A percentile compares a stretch with the other conserved stretches of the same genome.
Conservation (phyloP, 2,329 filamentous ascomycete genomes). For the Apiospora saccharicola region DNA sequence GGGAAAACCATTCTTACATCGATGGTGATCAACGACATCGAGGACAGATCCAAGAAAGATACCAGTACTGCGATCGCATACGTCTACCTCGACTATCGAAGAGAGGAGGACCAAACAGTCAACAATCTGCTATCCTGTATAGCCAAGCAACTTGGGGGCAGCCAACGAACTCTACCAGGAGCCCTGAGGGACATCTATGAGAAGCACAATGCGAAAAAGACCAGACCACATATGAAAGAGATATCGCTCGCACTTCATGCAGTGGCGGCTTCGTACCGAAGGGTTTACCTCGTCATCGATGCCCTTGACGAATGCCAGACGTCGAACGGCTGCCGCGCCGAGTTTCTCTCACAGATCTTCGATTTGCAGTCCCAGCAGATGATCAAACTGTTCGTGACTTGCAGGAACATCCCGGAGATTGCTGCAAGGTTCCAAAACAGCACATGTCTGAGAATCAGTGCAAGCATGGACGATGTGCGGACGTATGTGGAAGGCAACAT, state of each 20-base stretch:
- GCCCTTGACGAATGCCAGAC: slow-evolving; percentile 33
- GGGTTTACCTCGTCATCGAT: slow-evolving; percentile 34
- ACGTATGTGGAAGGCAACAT: slow-evolving; percentile 31
- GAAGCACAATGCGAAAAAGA: too few relatives aligned
- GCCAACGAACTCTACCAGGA: too few relatives aligned
- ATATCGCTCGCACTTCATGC: background rate
- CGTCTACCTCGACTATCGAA: slow-evolving; percentile 52
- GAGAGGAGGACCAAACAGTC: too few relatives aligned
- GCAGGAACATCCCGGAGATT: too few relatives aligned
- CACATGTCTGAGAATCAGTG: slow-evolving; percentile 31
- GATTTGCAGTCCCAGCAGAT: slow-evolving; percentile 23
- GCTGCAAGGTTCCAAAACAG: slow-evolving; percentile 32
- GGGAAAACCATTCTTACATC: slow-evolving; percentile 57
- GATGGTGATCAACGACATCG: slow-evolving; percentile 50
- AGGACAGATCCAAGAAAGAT: too few relatives aligned
- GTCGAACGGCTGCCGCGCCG: slow-evolving; percentile 23
- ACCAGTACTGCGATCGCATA: too few relatives aligned
- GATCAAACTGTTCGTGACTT: background rate
- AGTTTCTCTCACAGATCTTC: slow-evolving; percentile 29
- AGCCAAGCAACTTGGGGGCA: too few relatives aligned
- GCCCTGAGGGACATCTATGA: too few relatives aligned
- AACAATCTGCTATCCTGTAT: too few relatives aligned
- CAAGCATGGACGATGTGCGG: slow-evolving; percentile 32
- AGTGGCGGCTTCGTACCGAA: slow-evolving; percentile 33
- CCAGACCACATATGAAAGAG: background rate